Base-by-base conservation (phyloP, 352 stramenopile genomes). In the Pythium myriotylum region DNA sequence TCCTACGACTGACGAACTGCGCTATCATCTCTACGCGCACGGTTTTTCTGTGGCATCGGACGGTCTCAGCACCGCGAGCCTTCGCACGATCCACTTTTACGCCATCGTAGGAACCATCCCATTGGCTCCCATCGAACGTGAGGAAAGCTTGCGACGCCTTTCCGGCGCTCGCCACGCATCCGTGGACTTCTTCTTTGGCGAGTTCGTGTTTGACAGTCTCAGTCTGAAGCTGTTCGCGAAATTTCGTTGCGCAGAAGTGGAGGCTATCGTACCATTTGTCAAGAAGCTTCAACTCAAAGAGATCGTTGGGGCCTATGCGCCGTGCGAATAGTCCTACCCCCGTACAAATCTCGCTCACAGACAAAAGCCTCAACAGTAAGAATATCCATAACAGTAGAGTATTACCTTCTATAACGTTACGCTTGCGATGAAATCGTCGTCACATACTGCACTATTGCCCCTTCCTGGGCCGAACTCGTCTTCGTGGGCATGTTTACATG, bases 221-320 rank as follows among this genome's bases (percentile, higher is more conserved):
- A 86, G 68, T 24, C 55, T 90, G 2, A 89, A 89, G 53, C 48
- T 94, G 14, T 70, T 65, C 43, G 80, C 81, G n/a, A 74, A 67
- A 41, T 92, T 92, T 33, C 78, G 81, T 5, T 90, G 79, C 48
- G 49, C 56, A 20, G 71, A 85, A 12, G 56, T 72, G 7, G 76
- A 88, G 19, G 73, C 73, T 22, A 85, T 91, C 47, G 74, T 89
- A 22, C 57, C 65, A 13, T 87, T 82, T 59, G 78, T 92, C 2
- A 88, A 87, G 65, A 81, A 77, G 40, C 68, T 92, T 29, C 81
- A 88, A 53, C 81, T 92, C 46, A 91, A 90, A 54, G 74, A 87
- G 32, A 81, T 92, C 26, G 80, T 92, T 22, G 81, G 85, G 2
- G 67, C 76, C 8, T 91, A 91, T 58, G 64, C 77, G 26, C 79